phyloP scores from a whole-genome alignment of 2,329 filamentous ascomycete genomes.

The Nigrospora osmanthi region DNA sequence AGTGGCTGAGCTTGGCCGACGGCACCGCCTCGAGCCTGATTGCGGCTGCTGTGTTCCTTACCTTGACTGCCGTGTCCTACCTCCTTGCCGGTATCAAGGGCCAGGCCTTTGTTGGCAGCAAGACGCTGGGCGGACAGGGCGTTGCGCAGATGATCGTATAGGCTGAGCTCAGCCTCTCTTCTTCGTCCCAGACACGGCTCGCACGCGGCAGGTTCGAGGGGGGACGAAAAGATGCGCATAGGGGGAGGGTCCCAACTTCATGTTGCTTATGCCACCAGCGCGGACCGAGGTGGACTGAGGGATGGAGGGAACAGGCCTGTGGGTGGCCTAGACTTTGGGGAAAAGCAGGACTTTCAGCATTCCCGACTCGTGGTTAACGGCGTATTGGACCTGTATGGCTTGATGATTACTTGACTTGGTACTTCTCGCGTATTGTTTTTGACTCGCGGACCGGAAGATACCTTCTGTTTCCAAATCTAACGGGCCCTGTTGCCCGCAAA shows the following conservation, averaged over 20 bases:
- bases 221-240: too few relatives aligned
- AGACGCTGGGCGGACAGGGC: constrained; percentile 88
- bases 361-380: not conserved
- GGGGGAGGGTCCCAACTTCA: too few relatives aligned
- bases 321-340: too few relatives aligned
- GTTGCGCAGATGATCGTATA: constrained; percentile 98
- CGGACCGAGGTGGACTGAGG: too few relatives aligned
- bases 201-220: too few relatives aligned
- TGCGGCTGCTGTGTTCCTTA: constrained; percentile 74
- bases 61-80: constrained; percentile 75
- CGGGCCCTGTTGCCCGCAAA: not conserved
- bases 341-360: not conserved
- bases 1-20: constrained; percentile 72
- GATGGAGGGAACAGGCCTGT: too few relatives aligned
- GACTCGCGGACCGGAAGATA: not conserved
- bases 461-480: not conserved
- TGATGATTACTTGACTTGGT: not conserved
- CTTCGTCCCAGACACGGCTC: too few relatives aligned
- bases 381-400: not conserved
- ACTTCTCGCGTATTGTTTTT: not conserved
- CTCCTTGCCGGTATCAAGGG: constrained; percentile 70
- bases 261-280: too few relatives aligned
- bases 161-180: constrained; percentile 9
- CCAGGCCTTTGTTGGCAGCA: constrained; percentile 84
- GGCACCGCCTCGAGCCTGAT: constrained; percentile 62